Percentiles rank a stretch among this genome's conserved stretches.
Evolutionary conservation across 768 basidiomycete species (phyloP).

Genomic region (Leccinum fibrillosum): DNA sequence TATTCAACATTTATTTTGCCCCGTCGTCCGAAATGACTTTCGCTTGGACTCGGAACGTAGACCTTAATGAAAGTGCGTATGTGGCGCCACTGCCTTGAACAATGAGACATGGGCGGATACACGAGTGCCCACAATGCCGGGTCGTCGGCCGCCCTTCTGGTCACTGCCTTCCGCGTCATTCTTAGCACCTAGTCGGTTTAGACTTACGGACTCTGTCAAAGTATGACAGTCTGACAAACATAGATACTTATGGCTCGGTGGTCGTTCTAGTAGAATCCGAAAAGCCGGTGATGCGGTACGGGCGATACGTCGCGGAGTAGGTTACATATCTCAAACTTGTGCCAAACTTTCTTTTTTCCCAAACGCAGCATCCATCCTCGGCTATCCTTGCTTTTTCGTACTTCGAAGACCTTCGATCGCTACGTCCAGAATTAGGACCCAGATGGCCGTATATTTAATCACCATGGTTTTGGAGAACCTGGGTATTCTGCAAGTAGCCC

Average conservation of each 20-base stretch:
- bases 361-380: slow-evolving; percentile 2
- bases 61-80: neutral
- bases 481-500: neutral
- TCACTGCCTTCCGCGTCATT: neutral
- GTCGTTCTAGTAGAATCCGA: neutral
- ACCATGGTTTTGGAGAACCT: neutral
- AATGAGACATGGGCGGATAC: neutral
- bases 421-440: slow-evolving; percentile 5
- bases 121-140: neutral
- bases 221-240: slow-evolving; percentile 6
- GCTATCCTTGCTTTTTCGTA: slow-evolving; percentile 2
- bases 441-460: slow-evolving; percentile 21
- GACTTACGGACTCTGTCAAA: neutral
- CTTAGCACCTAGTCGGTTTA: neutral
- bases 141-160: neutral
- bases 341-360: neutral
- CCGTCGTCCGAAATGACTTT: neutral
- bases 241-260: neutral
- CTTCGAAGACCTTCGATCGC: slow-evolving; percentile 4
- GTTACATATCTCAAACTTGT: neutral
- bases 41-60: neutral
- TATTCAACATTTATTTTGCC: neutral
- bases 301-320: slow-evolving; percentile 3
- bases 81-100: neutral
- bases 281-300: neutral